Evolutionary conservation across 2,329 filamentous ascomycete species (phyloP).

Genomic region (Colletotrichum sp.): DNA sequence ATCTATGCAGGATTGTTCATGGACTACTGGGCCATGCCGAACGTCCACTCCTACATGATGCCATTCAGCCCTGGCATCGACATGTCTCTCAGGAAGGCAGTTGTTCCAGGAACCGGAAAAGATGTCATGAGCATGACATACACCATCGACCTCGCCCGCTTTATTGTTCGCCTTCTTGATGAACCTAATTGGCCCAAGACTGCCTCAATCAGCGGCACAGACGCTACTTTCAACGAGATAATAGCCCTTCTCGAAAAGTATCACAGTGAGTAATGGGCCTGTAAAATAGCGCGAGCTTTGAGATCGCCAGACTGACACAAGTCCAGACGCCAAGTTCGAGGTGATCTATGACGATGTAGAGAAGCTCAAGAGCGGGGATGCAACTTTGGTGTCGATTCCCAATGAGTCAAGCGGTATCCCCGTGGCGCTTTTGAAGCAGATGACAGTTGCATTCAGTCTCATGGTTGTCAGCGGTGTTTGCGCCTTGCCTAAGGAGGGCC

Average conservation of each 20-base stretch:
- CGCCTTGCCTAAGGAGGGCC: not conserved
- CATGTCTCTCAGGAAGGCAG: not conserved
- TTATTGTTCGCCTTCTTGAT: conserved; percentile 40
- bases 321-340: not conserved
- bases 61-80: not conserved
- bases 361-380: not conserved
- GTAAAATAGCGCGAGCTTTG: not conserved
- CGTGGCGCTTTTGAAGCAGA: not conserved
- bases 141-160: conserved; percentile 23
- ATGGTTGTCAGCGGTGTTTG: not conserved
- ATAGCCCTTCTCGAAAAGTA: not conserved
- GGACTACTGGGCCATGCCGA: conserved; percentile 30
- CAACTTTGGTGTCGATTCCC: not conserved
- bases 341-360: not conserved
- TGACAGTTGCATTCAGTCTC: not conserved
- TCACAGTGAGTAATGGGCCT: not conserved
- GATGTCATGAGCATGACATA: conserved; percentile 1
- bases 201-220: not conserved
- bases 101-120: conserved; percentile 2
- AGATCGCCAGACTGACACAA: not conserved
- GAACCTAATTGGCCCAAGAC: not conserved
- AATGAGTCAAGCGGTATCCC: not conserved
- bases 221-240: not conserved
- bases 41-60: conserved; percentile 19
- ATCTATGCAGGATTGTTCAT: conserved; percentile 27